Base-by-base conservation (phyloP, 805 yeast genomes). In the Isabelozyma gotoi region DNA sequence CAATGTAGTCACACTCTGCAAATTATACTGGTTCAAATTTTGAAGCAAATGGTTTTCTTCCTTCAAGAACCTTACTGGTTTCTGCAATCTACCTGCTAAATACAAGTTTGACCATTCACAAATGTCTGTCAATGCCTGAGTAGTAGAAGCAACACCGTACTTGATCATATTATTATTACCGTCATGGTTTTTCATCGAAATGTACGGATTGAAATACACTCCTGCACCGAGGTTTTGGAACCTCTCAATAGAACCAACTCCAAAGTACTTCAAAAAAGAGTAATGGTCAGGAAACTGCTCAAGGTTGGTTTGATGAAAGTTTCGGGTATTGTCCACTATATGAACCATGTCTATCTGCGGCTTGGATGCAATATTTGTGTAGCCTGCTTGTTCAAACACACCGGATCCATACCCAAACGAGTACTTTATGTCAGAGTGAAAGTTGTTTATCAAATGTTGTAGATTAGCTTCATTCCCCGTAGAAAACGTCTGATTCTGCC, bases 351-450 rank as follows among this genome's bases (percentile, higher is more conserved):
- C 99, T 10, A 88, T 79, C 62, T 94, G 98, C 0, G 90, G 84
- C 29, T 75, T 59, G 51, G 3, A 57, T 43, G 6, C 18, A 27
- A 15, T 37, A 3, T 52, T 51, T 2, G 51, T 53, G 49, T 78
- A 74, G 4, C 72, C 68, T 1, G 52, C 55, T 61, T 92, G 99
- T 31, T 80, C 75, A 55, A 94, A 87, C 1, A 94, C 96, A 4
- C 96, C 96, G 6, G 96, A 86, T 2, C 99, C 99, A 63, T 92
- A 92, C 0, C 97, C 99, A 65, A 92, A 87, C 1, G 96, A 84
- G 54, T 80, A 86, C 42, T 81, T 70, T 11, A 89, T 78, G 0
- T 94, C 91, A 1, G 92, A 85, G 34, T 80, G 68, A 62, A 88
- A 88, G 37, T 72, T 67, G 63, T 77, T 63, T 32, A 84, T 54